Base-by-base conservation (phyloP, 139 green algal genomes). In the Picochlorum sp. region DNA sequence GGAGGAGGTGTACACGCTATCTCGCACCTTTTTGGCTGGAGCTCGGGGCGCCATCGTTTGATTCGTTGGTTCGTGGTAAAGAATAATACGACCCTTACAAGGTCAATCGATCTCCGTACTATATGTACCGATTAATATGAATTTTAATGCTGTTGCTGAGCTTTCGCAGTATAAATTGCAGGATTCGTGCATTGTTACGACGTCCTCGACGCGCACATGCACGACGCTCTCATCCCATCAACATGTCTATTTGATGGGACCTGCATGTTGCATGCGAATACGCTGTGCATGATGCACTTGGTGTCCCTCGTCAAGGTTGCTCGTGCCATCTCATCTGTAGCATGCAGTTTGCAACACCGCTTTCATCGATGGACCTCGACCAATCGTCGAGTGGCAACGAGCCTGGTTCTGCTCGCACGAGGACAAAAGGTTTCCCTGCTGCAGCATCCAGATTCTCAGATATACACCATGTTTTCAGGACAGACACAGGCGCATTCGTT, bases 381-480 rank as follows among this genome's bases (percentile, higher is more conserved):
- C 44, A 63, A 57, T 71, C 54, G 4, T 54, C 28, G 34, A 79
- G 37, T 3, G 50, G 34, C 20, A 37, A 50, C 6, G 69, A 62
- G 34, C 63, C 61, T 65, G 68, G 68, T 16, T 57, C 32, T 41
- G 24, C 21, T 11, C 59, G 24, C 0, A 64, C 20, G 2, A 80
- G 63, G 13, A 3, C 24, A 44, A 81, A 79, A 4, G 45, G 3
- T 14, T 66, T 65, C 7, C 74, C 74, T 3, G 15, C 47, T 21
- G 70, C 70, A 15, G 71, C 71, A 44, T 81, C 74, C 37, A 52
- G 16, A 26, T 21, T 47, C 21, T 62, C 24, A 9, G 56, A 45
- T 3, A 79, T 47, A 62, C 61, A 75, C 8, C 62, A 76, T 50
- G 79, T 79, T 45, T 70, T 61, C 56, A 89, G 34, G 2, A 54